phyloP scores from a whole-genome alignment of 495 filamentous ascomycete species.

The Xylaria telfairii region DNA sequence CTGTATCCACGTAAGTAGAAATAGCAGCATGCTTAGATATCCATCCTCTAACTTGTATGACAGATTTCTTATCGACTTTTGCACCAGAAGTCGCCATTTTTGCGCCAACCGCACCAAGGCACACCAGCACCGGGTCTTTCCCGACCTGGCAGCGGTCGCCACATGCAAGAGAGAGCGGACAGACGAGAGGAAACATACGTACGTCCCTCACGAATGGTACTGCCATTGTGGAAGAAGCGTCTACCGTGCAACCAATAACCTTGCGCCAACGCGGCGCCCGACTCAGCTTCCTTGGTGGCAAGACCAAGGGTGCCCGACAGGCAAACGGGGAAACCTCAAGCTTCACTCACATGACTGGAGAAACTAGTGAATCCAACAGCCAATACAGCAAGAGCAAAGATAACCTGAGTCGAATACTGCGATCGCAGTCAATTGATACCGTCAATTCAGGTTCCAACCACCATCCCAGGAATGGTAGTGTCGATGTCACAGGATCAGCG shows the following conservation, averaged over 20 bases:
- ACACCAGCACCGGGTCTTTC: slow-evolving; percentile 43
- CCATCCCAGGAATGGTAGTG: slow-evolving; percentile 33
- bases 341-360: slow-evolving; percentile 37
- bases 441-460: slow-evolving; percentile 29
- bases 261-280: slow-evolving; percentile 52
- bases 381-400: slow-evolving; percentile 39
- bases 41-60: slow-evolving; percentile 31
- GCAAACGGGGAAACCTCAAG: slow-evolving; percentile 31
- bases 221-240: slow-evolving; percentile 48
- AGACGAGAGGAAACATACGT: slow-evolving; percentile 33
- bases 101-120: slow-evolving; percentile 45
- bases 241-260: slow-evolving; percentile 44
- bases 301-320: slow-evolving; percentile 44
- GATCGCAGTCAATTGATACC: slow-evolving; percentile 36
- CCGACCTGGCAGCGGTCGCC: slow-evolving; percentile 52
- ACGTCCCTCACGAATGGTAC: slow-evolving; percentile 37
- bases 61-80: slow-evolving; percentile 47
- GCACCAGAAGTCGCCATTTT: slow-evolving; percentile 66
- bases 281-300: slow-evolving; percentile 55
- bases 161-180: slow-evolving; percentile 33
- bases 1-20: slow-evolving; percentile 59
- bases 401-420: slow-evolving; percentile 34
- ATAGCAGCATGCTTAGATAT: slow-evolving; percentile 33
- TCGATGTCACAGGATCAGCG: slow-evolving; percentile 39
- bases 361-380: slow-evolving; percentile 38